Base-by-base conservation (phyloP, 345 rosid species). In the Hibiscus mutabilis region DNA sequence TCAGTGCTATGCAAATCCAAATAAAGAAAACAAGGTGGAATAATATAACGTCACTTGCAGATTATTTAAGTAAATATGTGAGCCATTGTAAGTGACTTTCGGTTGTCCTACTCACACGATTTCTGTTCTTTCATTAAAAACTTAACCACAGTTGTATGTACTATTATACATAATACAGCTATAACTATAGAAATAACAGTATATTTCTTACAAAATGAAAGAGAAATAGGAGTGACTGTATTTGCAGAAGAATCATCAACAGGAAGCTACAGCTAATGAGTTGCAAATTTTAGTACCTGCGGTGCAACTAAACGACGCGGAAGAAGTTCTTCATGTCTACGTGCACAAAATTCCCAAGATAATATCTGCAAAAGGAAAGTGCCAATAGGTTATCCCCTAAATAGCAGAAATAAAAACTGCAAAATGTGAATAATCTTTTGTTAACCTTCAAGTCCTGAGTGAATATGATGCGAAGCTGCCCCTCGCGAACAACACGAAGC, bases 301-400 rank as follows among this genome's bases (percentile, higher is more conserved):
- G 99, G 97, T 49, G 92, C 93, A 79, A 95, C 94, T 81, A 92
- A 81, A 69, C 93, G 92, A 33, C 99, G 93, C 71, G 97, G 99
- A 75, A 90, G 95, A 55, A 95, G 90, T 81, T 95, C 97, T 84
- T 95, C 97, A 80, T 92, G 99, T 22, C 84, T 87, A 4, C 90
- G 90, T 10, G 93, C 93, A 84, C 99, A 95, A 76, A 92, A 95
- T 79, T 95, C 99, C 99, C 99, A 95, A 25, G 93, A 90, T 74
- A 95, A 78, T 75, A 95, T 92, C 99, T 94, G 85, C 27, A 12
- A 40, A 70, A 73, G 60, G 44, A 11, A 63, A 59, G 24, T 7
- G 53, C 16, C 52, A 21, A 68, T 3, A 59, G 22, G 35, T 78
- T 35, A 66, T 58, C 65, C 21, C 55, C 9, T n/a, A 11, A 5